phyloP scores from a whole-genome alignment of 305 asterid species.

The Fraxinus velutina region DNA sequence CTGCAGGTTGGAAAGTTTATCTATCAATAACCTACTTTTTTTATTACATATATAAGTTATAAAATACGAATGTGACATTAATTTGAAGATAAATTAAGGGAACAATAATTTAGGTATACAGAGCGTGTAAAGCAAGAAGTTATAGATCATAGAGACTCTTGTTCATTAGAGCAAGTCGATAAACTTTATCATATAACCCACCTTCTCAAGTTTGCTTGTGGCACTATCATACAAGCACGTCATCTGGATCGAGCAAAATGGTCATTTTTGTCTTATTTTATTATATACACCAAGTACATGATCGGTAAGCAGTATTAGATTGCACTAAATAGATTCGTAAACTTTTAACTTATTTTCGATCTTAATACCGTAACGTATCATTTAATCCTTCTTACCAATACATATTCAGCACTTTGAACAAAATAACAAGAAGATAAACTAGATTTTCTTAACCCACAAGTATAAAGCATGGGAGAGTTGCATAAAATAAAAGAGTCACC shows the following conservation, averaged over 20 bases:
- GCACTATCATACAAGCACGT: too few relatives aligned
- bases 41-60: not conserved
- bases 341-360: not conserved
- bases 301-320: not conserved
- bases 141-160: not conserved
- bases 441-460: not conserved
- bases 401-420: not conserved
- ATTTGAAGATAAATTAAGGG: not conserved
- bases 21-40: not conserved
- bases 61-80: not conserved
- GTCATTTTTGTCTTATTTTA: not conserved
- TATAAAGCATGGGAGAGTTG: not conserved
- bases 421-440: not conserved
- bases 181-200: conserved; percentile 28
- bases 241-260: not conserved
- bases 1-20: not conserved
- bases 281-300: not conserved
- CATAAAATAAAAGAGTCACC: not conserved
- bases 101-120: not conserved
- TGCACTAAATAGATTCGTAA: not conserved
- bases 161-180: not conserved
- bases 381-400: not conserved
- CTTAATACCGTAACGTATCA: not conserved
- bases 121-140: not conserved
- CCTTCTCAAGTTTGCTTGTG: conserved; percentile 22